A percentile compares a stretch with the other conserved stretches of the same genome.
phyloP scores from a whole-genome alignment of 306 rosid genomes.

The Ochetophila trinervis region DNA sequence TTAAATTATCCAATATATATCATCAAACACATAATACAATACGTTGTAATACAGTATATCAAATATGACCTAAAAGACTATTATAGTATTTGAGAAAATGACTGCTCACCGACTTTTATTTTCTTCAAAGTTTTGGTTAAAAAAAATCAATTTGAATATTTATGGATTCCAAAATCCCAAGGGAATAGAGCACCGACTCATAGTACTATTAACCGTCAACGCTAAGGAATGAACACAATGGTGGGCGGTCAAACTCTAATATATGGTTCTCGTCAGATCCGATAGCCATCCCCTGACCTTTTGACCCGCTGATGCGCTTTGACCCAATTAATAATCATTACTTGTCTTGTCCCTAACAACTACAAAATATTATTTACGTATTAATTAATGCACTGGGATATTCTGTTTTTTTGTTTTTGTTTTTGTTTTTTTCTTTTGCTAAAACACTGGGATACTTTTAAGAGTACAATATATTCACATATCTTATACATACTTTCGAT shows the following conservation, averaged over 20 bases:
- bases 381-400: neutral
- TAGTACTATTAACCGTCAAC: neutral
- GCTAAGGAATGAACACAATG: neutral
- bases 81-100: too few relatives aligned
- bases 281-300: neutral
- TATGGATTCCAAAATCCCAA: neutral
- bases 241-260: neutral
- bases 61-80: too few relatives aligned
- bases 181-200: neutral
- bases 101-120: too few relatives aligned
- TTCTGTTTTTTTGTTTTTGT: too few relatives aligned
- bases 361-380: neutral
- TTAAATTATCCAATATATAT: too few relatives aligned
- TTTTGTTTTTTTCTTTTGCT: too few relatives aligned
- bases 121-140: neutral
- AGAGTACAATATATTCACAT: neutral
- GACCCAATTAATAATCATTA: neutral
- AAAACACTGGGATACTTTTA: neutral
- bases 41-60: too few relatives aligned
- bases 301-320: slow-evolving; percentile 1
- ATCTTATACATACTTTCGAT: too few relatives aligned
- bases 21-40: too few relatives aligned
- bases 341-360: too few relatives aligned
- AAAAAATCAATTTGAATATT: neutral
- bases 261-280: neutral